Percentiles rank a stretch among this genome's conserved stretches.
phyloP scores from a whole-genome alignment of 345 rosid genomes.

The Acer negundo region DNA sequence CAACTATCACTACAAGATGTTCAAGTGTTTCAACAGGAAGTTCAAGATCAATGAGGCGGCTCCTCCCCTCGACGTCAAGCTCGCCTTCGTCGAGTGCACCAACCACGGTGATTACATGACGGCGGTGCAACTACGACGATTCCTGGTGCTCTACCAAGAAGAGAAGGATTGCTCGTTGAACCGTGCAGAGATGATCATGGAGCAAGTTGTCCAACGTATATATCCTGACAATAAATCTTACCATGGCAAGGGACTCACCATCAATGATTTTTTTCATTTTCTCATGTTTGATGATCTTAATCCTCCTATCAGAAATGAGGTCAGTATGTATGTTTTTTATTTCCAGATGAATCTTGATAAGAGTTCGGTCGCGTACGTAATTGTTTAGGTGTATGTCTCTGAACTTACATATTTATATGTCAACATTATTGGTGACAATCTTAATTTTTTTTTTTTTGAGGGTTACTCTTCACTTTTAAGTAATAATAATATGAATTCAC shows the following conservation, averaged over 20 bases:
- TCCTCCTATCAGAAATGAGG: constrained; percentile 47
- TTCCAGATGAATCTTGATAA: no score
- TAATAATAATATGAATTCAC: no score
- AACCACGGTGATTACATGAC: constrained; percentile 47
- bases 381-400: no score
- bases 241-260: constrained; percentile 45
- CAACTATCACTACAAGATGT: constrained; percentile 63
- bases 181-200: constrained; percentile 61
- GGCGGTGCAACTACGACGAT: constrained; percentile 52
- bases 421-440: no score
- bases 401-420: no score
- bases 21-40: constrained; percentile 74
- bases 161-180: constrained; percentile 38
- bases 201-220: constrained; percentile 45
- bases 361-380: no score
- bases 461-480: no score
- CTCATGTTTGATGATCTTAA: constrained; percentile 48
- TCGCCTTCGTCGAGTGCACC: constrained; percentile 47
- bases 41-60: constrained; percentile 71
- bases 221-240: constrained; percentile 38
- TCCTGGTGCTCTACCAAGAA: constrained; percentile 60
- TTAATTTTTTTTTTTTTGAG: no score
- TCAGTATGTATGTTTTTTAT: neutral
- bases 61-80: constrained; percentile 75
- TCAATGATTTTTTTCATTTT: constrained; percentile 63